Conservation (phyloP, 2,329 filamentous ascomycete genomes). For the Ophiostoma perfectum region DNA sequence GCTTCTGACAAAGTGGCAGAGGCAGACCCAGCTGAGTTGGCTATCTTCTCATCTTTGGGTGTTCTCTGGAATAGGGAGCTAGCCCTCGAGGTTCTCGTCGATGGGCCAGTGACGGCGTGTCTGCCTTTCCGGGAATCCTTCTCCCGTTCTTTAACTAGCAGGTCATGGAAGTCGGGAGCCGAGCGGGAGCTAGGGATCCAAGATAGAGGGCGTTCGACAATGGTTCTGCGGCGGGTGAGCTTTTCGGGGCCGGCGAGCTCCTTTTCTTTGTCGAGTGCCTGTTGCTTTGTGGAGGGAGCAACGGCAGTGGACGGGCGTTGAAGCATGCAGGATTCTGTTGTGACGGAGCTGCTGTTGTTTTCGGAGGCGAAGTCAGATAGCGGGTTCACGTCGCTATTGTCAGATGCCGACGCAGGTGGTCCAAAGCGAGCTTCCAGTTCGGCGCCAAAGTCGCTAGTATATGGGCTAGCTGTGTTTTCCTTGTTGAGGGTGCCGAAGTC, state of each 20-base stretch:
- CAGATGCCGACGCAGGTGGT: not conserved
- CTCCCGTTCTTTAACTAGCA: slow-evolving; percentile 29
- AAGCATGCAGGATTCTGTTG: not conserved
- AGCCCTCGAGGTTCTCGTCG: not conserved
- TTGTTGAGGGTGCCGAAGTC: not conserved
- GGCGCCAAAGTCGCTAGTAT: slow-evolving; percentile 12
- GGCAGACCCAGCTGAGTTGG: not conserved
- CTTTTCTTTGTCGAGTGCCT: slow-evolving; percentile 12
- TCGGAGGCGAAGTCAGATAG: slow-evolving; percentile 3
- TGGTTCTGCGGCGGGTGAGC: slow-evolving; percentile 41
- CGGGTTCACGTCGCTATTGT: not conserved
- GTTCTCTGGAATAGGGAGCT: not conserved
- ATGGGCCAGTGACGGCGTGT: not conserved
- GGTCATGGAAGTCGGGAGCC: slow-evolving; percentile 35
- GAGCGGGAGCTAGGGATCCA: slow-evolving; percentile 49
- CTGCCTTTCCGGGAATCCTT: slow-evolving; percentile 15
- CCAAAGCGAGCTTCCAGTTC: slow-evolving; percentile 16
- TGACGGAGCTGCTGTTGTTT: not conserved
- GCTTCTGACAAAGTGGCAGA: slow-evolving; percentile 17
- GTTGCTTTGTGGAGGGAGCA: slow-evolving; percentile 9
- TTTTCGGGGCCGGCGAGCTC: slow-evolving; percentile 30
- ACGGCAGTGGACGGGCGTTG: slow-evolving; percentile 16
- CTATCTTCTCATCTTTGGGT: slow-evolving; percentile 20
- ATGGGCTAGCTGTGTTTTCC: not conserved
- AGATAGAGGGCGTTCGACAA: slow-evolving; percentile 46